phyloP scores from a whole-genome alignment of 768 basidiomycete species.

The Scleroderma bovista region DNA sequence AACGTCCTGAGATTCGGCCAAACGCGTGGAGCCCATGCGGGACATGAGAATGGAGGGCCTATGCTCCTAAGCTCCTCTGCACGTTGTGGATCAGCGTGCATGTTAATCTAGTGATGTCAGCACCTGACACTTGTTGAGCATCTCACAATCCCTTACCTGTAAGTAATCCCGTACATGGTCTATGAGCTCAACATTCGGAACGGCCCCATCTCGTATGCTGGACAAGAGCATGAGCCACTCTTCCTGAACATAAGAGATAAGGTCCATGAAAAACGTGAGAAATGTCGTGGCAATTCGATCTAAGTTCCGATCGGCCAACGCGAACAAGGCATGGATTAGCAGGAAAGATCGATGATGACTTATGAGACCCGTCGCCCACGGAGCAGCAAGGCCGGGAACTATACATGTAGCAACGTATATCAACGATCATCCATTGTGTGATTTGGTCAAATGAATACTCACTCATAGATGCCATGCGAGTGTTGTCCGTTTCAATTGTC shows the following conservation, averaged over 20 bases:
- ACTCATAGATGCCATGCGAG: not conserved
- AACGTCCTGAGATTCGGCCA: too few species aligned
- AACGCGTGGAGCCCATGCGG: too few species aligned
- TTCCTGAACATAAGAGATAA: constrained; percentile 13
- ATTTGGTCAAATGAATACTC: not conserved
- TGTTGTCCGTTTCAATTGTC: not conserved
- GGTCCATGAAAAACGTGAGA: constrained; percentile 6
- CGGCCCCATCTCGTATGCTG: constrained; percentile 8
- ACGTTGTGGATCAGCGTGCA: too few species aligned
- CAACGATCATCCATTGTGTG: not conserved
- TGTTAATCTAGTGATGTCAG: too few species aligned
- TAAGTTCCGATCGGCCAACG: constrained; percentile 7
- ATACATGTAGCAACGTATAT: not conserved
- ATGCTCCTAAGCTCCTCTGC: too few species aligned
- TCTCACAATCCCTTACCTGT: constrained; percentile 3
- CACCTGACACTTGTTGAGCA: too few species aligned
- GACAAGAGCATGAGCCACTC: constrained; percentile 13
- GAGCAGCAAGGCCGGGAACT: constrained; percentile 10
- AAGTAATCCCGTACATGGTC: constrained; percentile 10
- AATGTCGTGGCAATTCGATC: not conserved
- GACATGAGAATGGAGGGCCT: too few species aligned
- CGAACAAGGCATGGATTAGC: constrained; percentile 18
- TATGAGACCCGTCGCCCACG: constrained; percentile 13
- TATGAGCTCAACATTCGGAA: constrained; percentile 12
- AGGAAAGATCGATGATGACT: constrained; percentile 11